Base-by-base conservation (phyloP, 148 eudicot species). In the Gaultheria prostrata region DNA sequence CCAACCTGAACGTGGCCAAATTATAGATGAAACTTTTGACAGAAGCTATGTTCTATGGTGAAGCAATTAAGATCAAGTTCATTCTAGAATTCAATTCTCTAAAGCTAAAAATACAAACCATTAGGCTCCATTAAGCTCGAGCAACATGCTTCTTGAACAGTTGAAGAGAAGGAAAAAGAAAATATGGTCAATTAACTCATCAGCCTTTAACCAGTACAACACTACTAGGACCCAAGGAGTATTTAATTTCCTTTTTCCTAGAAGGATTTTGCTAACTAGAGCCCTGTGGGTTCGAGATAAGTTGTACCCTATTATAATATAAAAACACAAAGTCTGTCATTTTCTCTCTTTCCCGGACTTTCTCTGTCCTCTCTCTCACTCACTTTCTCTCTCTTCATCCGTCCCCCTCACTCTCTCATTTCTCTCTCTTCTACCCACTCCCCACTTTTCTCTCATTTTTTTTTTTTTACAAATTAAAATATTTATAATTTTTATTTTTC, bases 1-100 rank as follows among this genome's bases (percentile, higher is more conserved):
- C 98, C 95, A 87, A 87, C 91, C 98, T 97, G 90, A 72, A 28
- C 78, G 63, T 82, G 35, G 80, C 77, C 65, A 67, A 30, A 6
- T 12, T 28, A 82, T 30, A 74, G 53, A 53, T 74, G 53, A 74
- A 75, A 28, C 28, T 21, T n/a, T 24, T 26, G 35, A 32, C 20
- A 65, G 71, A 65, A 65, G 15, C 32, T 24, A 65, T 32, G 71
- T 65, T 67, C 39, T 2, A 12, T 49, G 53, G 9, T 9, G 35
- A 9, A 67, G 20, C 72, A 28, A 65, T 21, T 65, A 26, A 65
- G 24, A 24, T 63, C 1, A 61, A 61, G 28, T 24, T 63, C 70
- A 24, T 24, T 8, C 11, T 10, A 65, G 2, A 65, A 61, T 61
- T 12, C 49, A 46, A 46, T 4, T 46, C 49, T 1, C 8, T 0